Base-by-base conservation (phyloP, 257 asterid genomes). In the Jasminum sambac region DNA sequence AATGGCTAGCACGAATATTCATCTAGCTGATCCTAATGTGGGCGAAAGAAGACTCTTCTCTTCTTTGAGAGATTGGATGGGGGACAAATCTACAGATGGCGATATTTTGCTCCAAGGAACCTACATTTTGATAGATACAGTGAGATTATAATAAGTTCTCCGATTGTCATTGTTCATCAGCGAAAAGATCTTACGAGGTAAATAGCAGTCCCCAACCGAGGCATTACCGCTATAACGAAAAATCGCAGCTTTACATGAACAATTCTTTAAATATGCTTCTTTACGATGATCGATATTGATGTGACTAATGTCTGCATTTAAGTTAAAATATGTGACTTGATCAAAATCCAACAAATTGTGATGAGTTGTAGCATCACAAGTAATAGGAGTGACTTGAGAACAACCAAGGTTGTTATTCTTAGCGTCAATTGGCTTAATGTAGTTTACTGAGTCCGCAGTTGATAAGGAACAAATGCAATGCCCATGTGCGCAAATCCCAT, bases 201-300 rank as follows among this genome's bases (percentile, higher is more conserved):
- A 25, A 71, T 76, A 83, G 76, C 88, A 84, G 2, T 64, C 60
- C 9, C 81, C 85, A 0, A 5, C 11, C 6, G 83, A 76, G 21
- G 83, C 12, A 26, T 74, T 24, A 2, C 59, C 39, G 60, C 76
- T 69, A 39, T 81, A 75, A 0, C 30, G 76, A 76, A 84, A 79
- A 0, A 85, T 24, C 58, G 76, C 83, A 76, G 85, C 86, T 72
- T 79, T 81, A 73, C 90, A 85, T 19, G 85, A 78, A 48, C 90
- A 85, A 17, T 77, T 79, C 8, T 5, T 52, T 36, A 79, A 69
- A 70, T 86, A 83, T 6, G 80, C 80, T 59, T 72, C 73, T 76
- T 79, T 81, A 68, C 90, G 79, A 21, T 55, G 46, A 55, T 44
- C 58, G 38, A 67, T 3, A 66, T 68, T n/a, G 0, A 78, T 77